Percentiles rank a stretch among this genome's conserved stretches.
Evolutionary conservation across 192 early-diverging fungal species (phyloP).

Genomic region (Obelidium mucronatum): DNA sequence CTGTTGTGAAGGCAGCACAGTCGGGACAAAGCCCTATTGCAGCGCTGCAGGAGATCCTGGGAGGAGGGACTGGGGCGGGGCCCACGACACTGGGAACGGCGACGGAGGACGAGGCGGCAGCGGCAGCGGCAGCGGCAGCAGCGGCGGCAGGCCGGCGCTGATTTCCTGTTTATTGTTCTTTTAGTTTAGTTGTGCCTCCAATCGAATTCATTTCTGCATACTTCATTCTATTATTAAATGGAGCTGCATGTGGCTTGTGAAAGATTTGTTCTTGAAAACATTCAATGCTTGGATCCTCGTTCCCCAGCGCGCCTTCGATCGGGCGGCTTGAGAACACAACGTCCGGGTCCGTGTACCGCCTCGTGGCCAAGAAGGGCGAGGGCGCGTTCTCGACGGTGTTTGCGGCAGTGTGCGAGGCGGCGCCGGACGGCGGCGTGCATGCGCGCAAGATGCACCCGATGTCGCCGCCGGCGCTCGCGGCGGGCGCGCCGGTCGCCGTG

Average conservation of each 20-base stretch:
- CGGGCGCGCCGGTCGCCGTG: constrained; percentile 20
- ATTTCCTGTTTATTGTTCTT: no score
- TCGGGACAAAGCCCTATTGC: constrained; percentile 9
- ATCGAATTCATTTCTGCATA: no score
- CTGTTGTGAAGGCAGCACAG: constrained; percentile 13
- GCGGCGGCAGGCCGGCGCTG: no score
- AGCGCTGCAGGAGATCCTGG: constrained; percentile 15
- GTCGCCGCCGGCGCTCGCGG: constrained; percentile 17
- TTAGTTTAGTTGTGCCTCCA: no score
- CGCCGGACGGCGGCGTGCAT: constrained; percentile 10
- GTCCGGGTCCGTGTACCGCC: constrained; percentile 13
- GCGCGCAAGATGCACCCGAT: constrained; percentile 20
- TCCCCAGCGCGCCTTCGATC: background rate
- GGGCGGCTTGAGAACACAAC: constrained; percentile 28
- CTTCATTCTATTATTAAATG: no score
- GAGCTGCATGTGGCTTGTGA: no score
- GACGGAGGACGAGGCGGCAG: background rate
- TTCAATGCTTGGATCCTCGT: no score
- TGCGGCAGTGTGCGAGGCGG: background rate
- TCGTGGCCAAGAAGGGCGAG: constrained; percentile 14
- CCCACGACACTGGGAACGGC: background rate
- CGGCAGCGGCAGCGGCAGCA: no score
- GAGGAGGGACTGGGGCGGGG: constrained; percentile 1
- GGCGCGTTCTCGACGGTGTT: constrained; percentile 33
- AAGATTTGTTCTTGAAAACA: no score